Base-by-base conservation (phyloP, 1,284 basidiomycete species). In the Apiotrichum domesticum region DNA sequence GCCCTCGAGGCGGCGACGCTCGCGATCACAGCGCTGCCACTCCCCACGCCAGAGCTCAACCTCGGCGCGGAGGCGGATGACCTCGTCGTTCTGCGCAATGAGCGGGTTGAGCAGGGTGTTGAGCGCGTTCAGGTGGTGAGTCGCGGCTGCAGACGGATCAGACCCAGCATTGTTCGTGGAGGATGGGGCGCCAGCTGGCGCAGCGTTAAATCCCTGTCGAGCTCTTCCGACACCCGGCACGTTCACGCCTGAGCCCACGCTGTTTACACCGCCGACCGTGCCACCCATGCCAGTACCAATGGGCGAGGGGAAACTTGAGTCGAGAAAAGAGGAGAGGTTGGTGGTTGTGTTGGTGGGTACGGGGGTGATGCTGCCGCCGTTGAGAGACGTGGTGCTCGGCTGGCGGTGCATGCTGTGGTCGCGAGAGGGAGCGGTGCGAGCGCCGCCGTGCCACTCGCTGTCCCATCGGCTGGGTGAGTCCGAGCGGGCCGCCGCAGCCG, bases 11-110 rank as follows among this genome's bases (percentile, higher is more conserved):
- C 61, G 48, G 46, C 54, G 58, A 60, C 67, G 66, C 56, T 73
- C 66, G 29, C 63, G 64, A 52, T 71, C 66, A 43, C 61, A 47
- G 40, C 62, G 61, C 42, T 57, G 58, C 66, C 66, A 68, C 54
- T 68, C 69, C 35, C 52, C 55, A 53, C 69, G 66, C 64, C 75
- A 69, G 56, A 69, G 60, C 52, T 67, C 62, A 33, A 75, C 66
- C 41, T 72, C 69, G 43, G 72, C 69, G 29, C 69, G 71, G 47
- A 78, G 68, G 46, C 63, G 62, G 21, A 71, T 63, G 7, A 71
- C 44, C 53, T 73, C 69, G 9, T 69, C 66, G n/a, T 48, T 55
- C 33, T 64, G 61, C 5, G 56, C 55, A 11, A 65, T 40, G 10
- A 73, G 55, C 0, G 68, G 66, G 13, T 32, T 55, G 34, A 73